Percentiles rank a stretch among this genome's conserved stretches.
Conservation (phyloP, 345 rosid genomes). For the Eucalyptus polybractea region DNA sequence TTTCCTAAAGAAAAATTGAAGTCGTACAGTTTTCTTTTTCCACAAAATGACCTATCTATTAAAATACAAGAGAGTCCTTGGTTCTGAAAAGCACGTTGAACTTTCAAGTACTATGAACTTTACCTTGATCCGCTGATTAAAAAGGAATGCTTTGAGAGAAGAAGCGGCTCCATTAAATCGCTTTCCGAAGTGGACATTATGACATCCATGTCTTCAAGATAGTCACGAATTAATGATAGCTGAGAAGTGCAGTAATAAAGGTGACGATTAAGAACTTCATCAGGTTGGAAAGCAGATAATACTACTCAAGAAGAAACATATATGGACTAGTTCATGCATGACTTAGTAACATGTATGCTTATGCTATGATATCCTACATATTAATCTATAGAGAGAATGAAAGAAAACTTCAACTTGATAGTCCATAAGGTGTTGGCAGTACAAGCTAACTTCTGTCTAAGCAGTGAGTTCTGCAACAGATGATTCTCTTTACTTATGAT, state of each 20-base stretch:
- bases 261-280: background rate
- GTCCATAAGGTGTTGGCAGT: background rate
- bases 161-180: slow-evolving; percentile 20
- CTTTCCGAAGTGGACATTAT: slow-evolving; percentile 15
- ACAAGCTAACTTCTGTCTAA: background rate
- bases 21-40: background rate
- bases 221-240: slow-evolving; percentile 36
- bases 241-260: background rate
- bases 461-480: background rate
- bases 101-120: background rate
- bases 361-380: background rate
- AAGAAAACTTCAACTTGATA: background rate
- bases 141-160: slow-evolving; percentile 28
- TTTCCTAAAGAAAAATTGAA: background rate
- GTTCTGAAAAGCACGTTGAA: background rate
- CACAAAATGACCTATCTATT: background rate
- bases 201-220: slow-evolving; percentile 32
- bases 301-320: background rate
- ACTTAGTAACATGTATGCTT: background rate
- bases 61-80: background rate
- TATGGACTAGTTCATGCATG: background rate
- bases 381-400: background rate
- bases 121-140: slow-evolving; percentile 32
- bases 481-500: background rate
- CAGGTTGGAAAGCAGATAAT: background rate